phyloP scores from a whole-genome alignment of 2,329 filamentous ascomycete genomes.

The Chalaropsis thielavioides region DNA sequence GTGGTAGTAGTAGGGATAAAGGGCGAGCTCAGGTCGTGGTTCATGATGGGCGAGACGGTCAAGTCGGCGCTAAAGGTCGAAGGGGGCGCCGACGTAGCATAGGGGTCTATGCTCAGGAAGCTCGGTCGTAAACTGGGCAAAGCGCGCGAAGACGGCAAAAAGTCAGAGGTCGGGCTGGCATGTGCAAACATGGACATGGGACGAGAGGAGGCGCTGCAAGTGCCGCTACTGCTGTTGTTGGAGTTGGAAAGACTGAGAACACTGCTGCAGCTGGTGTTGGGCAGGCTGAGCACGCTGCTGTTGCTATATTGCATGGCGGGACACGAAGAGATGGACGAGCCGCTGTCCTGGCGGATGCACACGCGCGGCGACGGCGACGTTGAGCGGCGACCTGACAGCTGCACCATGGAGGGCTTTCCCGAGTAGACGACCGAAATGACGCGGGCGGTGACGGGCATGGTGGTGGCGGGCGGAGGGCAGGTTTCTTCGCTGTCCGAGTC shows the following conservation, averaged over 20 bases:
- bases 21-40: neutral
- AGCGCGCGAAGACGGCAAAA: neutral
- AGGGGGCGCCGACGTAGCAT: slow-evolving; percentile 27
- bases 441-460: slow-evolving; percentile 37
- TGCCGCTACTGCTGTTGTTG: neutral
- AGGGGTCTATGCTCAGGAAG: slow-evolving; percentile 43
- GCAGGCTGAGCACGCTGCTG: slow-evolving; percentile 22
- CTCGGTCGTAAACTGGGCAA: slow-evolving; percentile 25
- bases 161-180: slow-evolving; percentile 18
- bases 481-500: slow-evolving; percentile 30
- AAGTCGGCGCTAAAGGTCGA: neutral
- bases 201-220: neutral
- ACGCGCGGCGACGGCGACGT: slow-evolving; percentile 24
- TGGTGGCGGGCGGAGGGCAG: slow-evolving; percentile 19
- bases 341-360: slow-evolving; percentile 21
- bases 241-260: neutral
- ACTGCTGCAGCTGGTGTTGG: slow-evolving; percentile 17
- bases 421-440: slow-evolving; percentile 45
- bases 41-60: neutral
- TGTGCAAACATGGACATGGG: slow-evolving; percentile 14
- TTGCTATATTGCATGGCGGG: slow-evolving; percentile 9
- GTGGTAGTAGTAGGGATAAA: neutral
- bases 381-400: slow-evolving; percentile 28
- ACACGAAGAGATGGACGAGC: slow-evolving; percentile 20
- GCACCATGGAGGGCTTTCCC: slow-evolving; percentile 44